Evolutionary conservation across 331 rosid species (phyloP).

Genomic region (Ulmus americana): DNA sequence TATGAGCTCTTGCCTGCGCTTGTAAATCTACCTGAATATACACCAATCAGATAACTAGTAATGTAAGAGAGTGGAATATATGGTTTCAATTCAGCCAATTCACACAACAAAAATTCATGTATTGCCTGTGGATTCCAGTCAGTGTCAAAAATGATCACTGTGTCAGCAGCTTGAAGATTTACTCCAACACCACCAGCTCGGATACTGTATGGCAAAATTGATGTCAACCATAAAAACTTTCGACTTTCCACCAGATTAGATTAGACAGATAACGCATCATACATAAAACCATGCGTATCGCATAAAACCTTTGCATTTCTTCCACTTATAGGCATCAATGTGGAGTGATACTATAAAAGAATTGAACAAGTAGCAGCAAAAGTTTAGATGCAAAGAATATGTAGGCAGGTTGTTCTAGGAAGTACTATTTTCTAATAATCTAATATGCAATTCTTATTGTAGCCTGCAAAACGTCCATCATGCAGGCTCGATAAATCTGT

Average conservation of each 20-base stretch:
- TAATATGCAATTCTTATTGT: not conserved
- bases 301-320: too few relatives aligned
- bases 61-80: not conserved
- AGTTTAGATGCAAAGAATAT: not conserved
- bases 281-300: too few relatives aligned
- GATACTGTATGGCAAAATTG: conserved; percentile 40
- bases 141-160: conserved; percentile 93
- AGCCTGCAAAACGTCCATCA: conserved; percentile 2
- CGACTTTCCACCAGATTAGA: not conserved
- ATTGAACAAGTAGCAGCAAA: not conserved
- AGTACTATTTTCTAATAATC: not conserved
- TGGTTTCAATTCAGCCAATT: conserved; percentile 9
- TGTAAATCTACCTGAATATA: conserved; percentile 87
- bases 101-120: conserved; percentile 12
- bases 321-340: not conserved
- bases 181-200: conserved; percentile 99
- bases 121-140: conserved; percentile 99
- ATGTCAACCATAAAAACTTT: not conserved
- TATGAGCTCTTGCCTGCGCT: conserved; percentile 99
- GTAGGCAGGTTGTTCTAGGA: not conserved
- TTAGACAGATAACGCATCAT: too few relatives aligned
- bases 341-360: not conserved
- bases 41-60: conserved; percentile 23
- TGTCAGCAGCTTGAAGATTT: conserved; percentile 99
- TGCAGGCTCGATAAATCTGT: not conserved